These are phyloP conservation scores for Gillenia trifoliata DNA, from an alignment of 306 rosid genomes.

Conservation along the genomic window DNA sequence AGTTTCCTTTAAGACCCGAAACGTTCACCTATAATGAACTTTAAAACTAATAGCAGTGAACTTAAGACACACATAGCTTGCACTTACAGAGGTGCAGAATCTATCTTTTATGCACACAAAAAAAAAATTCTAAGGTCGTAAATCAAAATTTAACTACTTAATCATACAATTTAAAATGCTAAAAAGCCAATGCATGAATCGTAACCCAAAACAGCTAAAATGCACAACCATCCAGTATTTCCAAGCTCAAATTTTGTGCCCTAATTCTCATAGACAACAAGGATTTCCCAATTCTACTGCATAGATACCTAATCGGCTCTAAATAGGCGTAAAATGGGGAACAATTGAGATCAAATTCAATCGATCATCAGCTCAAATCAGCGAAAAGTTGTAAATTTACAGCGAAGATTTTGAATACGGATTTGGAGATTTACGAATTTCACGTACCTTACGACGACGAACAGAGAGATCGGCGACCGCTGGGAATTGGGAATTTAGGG, in stretches of 20 bases:
- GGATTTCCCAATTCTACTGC: neutral
- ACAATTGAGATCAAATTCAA: slow-evolving; percentile 5
- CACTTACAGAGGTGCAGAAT: neutral
- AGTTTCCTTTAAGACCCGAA: neutral
- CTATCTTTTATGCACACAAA: neutral
- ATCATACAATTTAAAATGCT: neutral
- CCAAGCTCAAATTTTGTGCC: slow-evolving; percentile 5
- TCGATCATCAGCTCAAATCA: slow-evolving; percentile 3
- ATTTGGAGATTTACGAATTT: neutral
- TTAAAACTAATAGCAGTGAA: neutral
- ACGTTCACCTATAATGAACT: neutral
- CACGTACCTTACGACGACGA: neutral
- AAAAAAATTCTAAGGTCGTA: neutral
- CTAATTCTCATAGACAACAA: neutral
- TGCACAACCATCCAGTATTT: neutral
- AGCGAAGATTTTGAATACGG: neutral
- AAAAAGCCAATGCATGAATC: neutral
- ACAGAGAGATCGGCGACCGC: neutral
- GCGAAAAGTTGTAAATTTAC: neutral
- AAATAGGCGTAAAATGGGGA: neutral
- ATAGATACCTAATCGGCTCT: neutral
- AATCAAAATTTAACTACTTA: neutral
- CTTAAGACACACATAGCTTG: neutral
- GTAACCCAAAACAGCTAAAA: neutral
- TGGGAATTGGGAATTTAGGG: slow-evolving; percentile 14